Conservation (phyloP, 2,329 filamentous ascomycete species). For the Trichoderma sp. region DNA sequence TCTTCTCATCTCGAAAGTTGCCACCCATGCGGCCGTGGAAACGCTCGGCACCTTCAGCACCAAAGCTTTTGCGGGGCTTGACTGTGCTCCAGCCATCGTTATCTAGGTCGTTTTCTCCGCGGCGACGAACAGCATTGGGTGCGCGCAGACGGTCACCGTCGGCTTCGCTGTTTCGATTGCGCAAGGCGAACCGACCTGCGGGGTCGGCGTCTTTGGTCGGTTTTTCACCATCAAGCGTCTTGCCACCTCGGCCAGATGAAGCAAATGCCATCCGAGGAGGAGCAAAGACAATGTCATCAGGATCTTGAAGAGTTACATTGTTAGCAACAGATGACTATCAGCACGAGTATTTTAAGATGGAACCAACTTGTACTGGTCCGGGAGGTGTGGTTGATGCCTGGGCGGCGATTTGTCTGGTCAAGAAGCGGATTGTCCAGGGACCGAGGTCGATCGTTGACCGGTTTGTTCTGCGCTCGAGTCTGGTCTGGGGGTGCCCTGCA, state of each 20-base stretch:
- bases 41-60: conserved; percentile 68
- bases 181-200: conserved; percentile 58
- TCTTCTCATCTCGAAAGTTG: conserved; percentile 43
- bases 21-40: conserved; percentile 66
- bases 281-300: conserved; percentile 81
- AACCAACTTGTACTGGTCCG: conserved; percentile 57
- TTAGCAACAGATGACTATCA: conserved; percentile 7
- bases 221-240: conserved; percentile 54
- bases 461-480: conserved; percentile 45
- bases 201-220: conserved; percentile 49
- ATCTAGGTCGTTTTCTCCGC: conserved; percentile 57
- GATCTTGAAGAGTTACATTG: conserved; percentile 42
- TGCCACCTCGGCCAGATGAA: conserved; percentile 65
- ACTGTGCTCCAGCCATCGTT: conserved; percentile 75
- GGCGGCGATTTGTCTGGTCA: conserved; percentile 52
- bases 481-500: conserved; percentile 46
- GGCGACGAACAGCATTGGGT: conserved; percentile 49
- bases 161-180: conserved; percentile 49
- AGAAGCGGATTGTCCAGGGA: conserved; percentile 45
- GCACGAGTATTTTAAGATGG: neutral
- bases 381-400: conserved; percentile 51
- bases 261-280: conserved; percentile 76
- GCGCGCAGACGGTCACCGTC: conserved; percentile 54
- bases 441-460: conserved; percentile 44
- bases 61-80: conserved; percentile 72